Percentiles rank a stretch among this genome's conserved stretches.
These are phyloP conservation scores for Chlorociboria aeruginascens DNA, from an alignment of 495 filamentous ascomycete genomes.

Conservation along the genomic window DNA sequence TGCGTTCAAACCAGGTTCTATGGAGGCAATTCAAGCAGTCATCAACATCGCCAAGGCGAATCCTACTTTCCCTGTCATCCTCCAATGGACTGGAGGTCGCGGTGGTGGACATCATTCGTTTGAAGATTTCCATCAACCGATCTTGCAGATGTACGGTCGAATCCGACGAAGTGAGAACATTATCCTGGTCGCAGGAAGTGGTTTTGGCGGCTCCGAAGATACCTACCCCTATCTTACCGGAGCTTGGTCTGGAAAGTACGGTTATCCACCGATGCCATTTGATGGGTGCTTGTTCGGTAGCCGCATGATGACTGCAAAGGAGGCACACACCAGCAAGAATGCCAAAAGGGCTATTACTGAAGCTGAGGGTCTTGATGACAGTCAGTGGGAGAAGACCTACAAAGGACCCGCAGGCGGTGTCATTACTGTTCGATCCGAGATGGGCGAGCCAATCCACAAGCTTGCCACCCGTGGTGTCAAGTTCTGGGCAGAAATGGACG, in stretches of 20 bases:
- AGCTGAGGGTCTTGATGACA: slow-evolving; percentile 76
- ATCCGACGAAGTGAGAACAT: slow-evolving; percentile 76
- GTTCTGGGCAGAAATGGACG: slow-evolving; percentile 97
- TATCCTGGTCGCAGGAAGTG: slow-evolving; percentile 80
- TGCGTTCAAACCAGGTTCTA: slow-evolving; percentile 86
- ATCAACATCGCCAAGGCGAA: slow-evolving; percentile 90
- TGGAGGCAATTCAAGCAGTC: slow-evolving; percentile 78
- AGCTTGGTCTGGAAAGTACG: slow-evolving; percentile 70
- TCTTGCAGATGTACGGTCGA: slow-evolving; percentile 81
- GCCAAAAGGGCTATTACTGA: slow-evolving; percentile 94
- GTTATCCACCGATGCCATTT: slow-evolving; percentile 88
- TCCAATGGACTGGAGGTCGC: slow-evolving; percentile 92
- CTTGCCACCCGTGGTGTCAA: slow-evolving; percentile 86
- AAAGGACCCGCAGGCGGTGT: slow-evolving; percentile 84
- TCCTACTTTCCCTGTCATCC: slow-evolving; percentile 75
- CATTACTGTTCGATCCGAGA: slow-evolving; percentile 94
- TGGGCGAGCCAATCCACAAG: slow-evolving; percentile 99
- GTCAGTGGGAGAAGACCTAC: slow-evolving; percentile 95
- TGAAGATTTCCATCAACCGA: slow-evolving; percentile 89
- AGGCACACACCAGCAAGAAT: slow-evolving; percentile 83
- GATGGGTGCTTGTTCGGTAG: slow-evolving; percentile 86
- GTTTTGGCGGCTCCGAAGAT: slow-evolving; percentile 82
- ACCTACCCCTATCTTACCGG: slow-evolving; percentile 91
- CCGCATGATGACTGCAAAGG: slow-evolving; percentile 90
- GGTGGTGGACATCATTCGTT: slow-evolving; percentile 92